phyloP scores from a whole-genome alignment of 345 rosid genomes.

The Linum lewisii region DNA sequence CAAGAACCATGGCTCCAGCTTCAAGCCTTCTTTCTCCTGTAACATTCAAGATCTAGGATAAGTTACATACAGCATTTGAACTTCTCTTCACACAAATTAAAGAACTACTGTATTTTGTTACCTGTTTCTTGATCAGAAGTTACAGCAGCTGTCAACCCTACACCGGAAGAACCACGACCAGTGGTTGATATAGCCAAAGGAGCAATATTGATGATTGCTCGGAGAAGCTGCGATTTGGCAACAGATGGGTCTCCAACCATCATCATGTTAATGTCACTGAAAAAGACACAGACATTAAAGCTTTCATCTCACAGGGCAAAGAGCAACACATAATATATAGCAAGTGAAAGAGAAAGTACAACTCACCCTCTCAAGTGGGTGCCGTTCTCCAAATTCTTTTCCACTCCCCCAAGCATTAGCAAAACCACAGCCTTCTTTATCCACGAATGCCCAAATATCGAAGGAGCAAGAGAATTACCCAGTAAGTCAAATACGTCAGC shows the following conservation, averaged over 20 bases:
- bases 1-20: conserved; percentile 99
- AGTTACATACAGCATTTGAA: conserved; percentile 3
- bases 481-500: conserved; percentile 84
- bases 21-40: conserved; percentile 95
- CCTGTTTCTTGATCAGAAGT: conserved; percentile 99
- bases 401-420: conserved; percentile 92
- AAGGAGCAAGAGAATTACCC: conserved; percentile 87
- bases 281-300: conserved; percentile 9
- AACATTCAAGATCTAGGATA: background rate
- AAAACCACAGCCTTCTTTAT: conserved; percentile 92
- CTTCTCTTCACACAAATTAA: conserved; percentile 2
- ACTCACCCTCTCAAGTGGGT: conserved; percentile 96
- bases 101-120: conserved; percentile 14
- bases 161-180: conserved; percentile 99
- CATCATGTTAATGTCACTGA: conserved; percentile 97
- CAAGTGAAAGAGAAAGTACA: background rate
- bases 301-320: background rate
- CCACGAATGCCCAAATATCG: conserved; percentile 93
- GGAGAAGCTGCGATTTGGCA: conserved; percentile 93
- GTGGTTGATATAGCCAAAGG: conserved; percentile 99
- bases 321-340: background rate
- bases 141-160: conserved; percentile 98
- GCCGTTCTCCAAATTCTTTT: conserved; percentile 89
- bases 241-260: conserved; percentile 99
- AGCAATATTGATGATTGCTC: conserved; percentile 96